phyloP scores from a whole-genome alignment of 148 eudicot species.

The Vaccinium darrowii region DNA sequence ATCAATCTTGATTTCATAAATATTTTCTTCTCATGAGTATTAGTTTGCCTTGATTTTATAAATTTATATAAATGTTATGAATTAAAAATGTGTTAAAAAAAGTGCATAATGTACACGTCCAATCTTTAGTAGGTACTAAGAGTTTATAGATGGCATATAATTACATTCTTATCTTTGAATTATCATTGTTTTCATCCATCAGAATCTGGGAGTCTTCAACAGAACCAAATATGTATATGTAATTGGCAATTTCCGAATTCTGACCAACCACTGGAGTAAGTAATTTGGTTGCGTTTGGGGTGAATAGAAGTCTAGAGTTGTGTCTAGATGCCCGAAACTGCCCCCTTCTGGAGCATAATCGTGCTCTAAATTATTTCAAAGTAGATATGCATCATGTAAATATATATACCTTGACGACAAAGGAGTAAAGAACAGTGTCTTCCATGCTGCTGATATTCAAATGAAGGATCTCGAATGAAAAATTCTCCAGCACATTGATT shows the following conservation, averaged over 20 bases:
- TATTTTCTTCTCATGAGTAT: background rate
- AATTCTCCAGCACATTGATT: constrained; percentile 56
- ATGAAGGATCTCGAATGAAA: constrained; percentile 73
- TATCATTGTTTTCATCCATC: background rate
- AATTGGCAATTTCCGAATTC: no score
- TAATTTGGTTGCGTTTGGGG: no score
- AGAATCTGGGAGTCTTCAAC: background rate
- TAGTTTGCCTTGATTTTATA: background rate
- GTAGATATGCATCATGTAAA: background rate
- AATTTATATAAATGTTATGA: background rate
- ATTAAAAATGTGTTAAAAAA: background rate
- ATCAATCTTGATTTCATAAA: background rate
- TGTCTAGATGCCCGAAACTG: no score
- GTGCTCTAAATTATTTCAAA: background rate
- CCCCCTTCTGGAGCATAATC: no score
- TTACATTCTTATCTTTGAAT: no score
- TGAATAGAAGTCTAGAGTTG: no score
- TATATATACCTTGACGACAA: constrained; percentile 68
- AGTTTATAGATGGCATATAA: background rate
- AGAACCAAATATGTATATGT: background rate
- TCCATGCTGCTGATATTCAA: constrained; percentile 92
- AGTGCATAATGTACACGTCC: background rate
- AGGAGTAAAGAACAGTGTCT: constrained; percentile 77
- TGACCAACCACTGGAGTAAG: no score
- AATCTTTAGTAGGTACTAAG: background rate